Percentiles rank a stretch among this genome's conserved stretches.
Conservation (phyloP, 2,329 filamentous ascomycete species). For the Grosmannia serpens region DNA sequence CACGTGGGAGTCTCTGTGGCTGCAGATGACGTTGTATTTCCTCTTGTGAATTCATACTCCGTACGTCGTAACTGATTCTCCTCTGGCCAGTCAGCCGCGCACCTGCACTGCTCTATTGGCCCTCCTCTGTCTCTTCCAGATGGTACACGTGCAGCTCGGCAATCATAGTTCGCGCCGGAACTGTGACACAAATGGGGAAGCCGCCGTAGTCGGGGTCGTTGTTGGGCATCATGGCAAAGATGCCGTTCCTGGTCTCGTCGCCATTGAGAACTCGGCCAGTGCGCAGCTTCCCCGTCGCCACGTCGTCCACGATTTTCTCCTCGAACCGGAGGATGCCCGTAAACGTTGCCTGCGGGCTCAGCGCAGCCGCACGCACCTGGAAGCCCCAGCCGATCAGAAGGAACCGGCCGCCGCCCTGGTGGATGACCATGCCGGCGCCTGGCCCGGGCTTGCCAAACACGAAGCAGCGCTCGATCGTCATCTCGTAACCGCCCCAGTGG, state of each 20-base stretch:
- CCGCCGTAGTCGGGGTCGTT: constrained; percentile 43
- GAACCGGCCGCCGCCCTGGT: too few species aligned
- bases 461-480: too few species aligned
- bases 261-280: constrained; percentile 20
- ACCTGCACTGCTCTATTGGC: neutral
- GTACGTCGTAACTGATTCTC: neutral
- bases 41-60: neutral
- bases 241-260: constrained; percentile 30
- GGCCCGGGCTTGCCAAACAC: too few species aligned
- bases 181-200: constrained; percentile 40
- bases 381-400: too few species aligned
- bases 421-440: too few species aligned
- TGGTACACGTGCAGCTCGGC: constrained; percentile 27
- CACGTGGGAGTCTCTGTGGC: neutral
- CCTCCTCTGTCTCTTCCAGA: neutral
- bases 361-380: too few species aligned
- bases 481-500: too few species aligned
- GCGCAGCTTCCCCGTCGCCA: too few species aligned
- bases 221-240: constrained; percentile 41
- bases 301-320: too few species aligned
- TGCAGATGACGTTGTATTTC: neutral
- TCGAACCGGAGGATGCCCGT: neutral
- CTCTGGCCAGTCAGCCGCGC: neutral
- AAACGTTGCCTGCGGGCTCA: neutral
- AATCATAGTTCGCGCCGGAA: constrained; percentile 36